These are phyloP conservation scores for Excoecaria agallocha DNA, from an alignment of 345 rosid species.

Conservation along the genomic window DNA sequence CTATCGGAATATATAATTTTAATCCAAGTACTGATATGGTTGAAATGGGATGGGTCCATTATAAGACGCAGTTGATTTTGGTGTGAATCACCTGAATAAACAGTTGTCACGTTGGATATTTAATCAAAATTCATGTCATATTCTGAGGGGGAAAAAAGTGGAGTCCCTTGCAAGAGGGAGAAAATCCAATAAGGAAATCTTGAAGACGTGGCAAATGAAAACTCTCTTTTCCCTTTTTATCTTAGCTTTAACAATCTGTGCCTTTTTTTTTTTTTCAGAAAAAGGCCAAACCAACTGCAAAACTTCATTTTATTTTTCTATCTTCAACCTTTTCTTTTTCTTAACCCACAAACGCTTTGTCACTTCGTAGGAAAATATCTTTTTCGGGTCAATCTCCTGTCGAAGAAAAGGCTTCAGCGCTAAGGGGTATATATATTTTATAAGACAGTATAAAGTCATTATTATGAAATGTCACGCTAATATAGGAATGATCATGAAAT, in stretches of 20 bases:
- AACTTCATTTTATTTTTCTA: neutral
- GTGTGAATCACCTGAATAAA: too few species aligned
- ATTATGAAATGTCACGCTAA: too few species aligned
- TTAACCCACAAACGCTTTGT: slow-evolving; percentile 1
- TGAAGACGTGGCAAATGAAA: neutral
- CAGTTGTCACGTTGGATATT: too few species aligned
- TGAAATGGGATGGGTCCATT: too few species aligned
- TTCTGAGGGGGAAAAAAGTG: too few species aligned
- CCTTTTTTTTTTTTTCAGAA: neutral
- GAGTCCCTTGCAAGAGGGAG: too few species aligned
- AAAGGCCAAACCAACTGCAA: neutral
- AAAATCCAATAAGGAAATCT: neutral
- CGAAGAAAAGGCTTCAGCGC: neutral
- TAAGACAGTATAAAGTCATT: neutral
- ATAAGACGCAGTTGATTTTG: too few species aligned
- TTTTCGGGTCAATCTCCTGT: neutral
- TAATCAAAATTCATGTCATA: too few species aligned
- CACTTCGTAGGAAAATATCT: neutral
- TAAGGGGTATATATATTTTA: neutral
- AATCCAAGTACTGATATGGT: too few species aligned
- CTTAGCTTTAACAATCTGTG: neutral
- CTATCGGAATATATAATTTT: too few species aligned
- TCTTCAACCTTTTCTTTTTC: slow-evolving; percentile 5
- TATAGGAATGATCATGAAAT: too few species aligned
- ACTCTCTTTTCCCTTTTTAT: neutral